Base-by-base conservation (phyloP, 2,329 filamentous ascomycete genomes). In the Cadophora luteo-olivacea region DNA sequence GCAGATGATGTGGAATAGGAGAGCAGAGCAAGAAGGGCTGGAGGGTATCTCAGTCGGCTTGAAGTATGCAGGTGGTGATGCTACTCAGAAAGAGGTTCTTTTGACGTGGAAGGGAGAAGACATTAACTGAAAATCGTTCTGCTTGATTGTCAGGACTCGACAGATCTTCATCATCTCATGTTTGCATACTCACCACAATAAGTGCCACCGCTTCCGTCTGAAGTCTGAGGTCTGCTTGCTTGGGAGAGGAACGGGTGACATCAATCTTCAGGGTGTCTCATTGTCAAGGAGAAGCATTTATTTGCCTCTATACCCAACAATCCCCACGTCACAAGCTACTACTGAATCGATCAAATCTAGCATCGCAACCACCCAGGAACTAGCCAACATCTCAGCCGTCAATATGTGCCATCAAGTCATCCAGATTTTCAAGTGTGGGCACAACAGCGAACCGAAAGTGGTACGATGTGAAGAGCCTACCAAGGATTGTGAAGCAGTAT, bases 1-100 rank as follows among this genome's bases (percentile, higher is more conserved):
- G 75, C 91, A 94, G 80, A 86, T 94, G 78, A 73, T 93, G 4
- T 94, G 91, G 92, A 95, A 94, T 77, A 79, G 80, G 45, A 83
- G 80, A 55, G 91, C 91, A 1, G 86, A 86, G 65, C 83, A 88
- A 65, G 82, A 84, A 62, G 90, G 90, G 0, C 77, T 94, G 52
- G 85, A 87, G 60, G 90, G 88, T 2, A 67, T 89, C 29, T 84
- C 84, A 0, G 85, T 89, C 19, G 81, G 79, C 1, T 78, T 83
- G 65, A 82, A 80, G 70, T 82, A 86, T 74, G 75, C 71, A 36
- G 74, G 76, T 3, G 74, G 74, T 6, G 73, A 76, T 57, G 61
- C 33, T 22, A 70, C 66, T 62, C 76, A 80, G 58, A 77, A 79
- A 55, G 80, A 83, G 68, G 74, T 89, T 38, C 79, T 86, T 19